phyloP scores from a whole-genome alignment of 2,329 filamentous ascomycete species.

The Aspergillus amoenus region DNA sequence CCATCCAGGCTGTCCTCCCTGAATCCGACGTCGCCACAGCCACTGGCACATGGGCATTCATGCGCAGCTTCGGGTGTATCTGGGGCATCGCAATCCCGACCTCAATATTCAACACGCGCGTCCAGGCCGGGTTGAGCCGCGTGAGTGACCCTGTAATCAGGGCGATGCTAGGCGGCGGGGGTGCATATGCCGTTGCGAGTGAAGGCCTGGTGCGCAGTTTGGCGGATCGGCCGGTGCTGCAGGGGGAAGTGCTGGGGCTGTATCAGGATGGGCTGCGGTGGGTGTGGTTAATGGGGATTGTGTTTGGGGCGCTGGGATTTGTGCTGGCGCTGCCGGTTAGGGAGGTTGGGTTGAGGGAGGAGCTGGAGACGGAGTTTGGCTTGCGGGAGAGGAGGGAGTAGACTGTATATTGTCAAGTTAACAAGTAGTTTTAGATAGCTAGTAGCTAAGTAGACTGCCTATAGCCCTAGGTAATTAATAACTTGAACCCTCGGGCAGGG shows the following conservation, averaged over 20 bases:
- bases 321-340: conserved; percentile 15
- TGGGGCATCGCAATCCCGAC: neutral
- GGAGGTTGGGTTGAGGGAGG: conserved; percentile 15
- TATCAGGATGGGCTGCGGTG: conserved; percentile 13
- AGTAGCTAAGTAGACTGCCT: too few species aligned
- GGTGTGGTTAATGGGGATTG: conserved; percentile 18
- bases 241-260: conserved; percentile 7
- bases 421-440: too few species aligned
- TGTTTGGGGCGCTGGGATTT: conserved; percentile 18
- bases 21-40: neutral
- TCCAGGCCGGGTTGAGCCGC: neutral
- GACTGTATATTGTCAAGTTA: too few species aligned
- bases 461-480: too few species aligned
- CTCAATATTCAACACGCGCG: neutral
- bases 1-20: neutral
- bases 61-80: conserved; percentile 4
- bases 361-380: conserved; percentile 17
- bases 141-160: conserved; percentile 16
- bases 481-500: too few species aligned
- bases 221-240: neutral
- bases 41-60: conserved; percentile 3
- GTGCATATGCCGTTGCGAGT: conserved; percentile 23
- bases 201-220: conserved; percentile 10
- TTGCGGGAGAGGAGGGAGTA: neutral
- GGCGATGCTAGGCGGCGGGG: conserved; percentile 14